A percentile compares a stretch with the other conserved stretches of the same genome.
Evolutionary conservation across 148 eudicot genomes (phyloP).

Genomic region (Hydrangea macrophylla): DNA sequence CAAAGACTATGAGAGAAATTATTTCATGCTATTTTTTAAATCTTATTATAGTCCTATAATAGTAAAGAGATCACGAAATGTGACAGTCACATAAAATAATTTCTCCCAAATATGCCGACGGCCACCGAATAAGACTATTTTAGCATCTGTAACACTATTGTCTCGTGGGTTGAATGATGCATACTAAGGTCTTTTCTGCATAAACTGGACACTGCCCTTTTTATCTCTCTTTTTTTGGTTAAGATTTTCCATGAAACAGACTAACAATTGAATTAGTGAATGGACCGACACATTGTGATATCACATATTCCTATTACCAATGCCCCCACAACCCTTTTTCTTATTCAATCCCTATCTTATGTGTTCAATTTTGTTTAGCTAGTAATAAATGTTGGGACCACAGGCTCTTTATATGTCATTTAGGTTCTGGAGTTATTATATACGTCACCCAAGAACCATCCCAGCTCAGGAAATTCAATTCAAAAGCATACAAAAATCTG

Average conservation of each 20-base stretch:
- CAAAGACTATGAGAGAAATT: too few relatives aligned
- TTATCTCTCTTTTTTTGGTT: neutral
- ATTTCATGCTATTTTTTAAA: too few relatives aligned
- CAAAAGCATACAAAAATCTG: neutral
- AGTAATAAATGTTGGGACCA: conserved; percentile 15
- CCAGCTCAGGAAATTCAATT: conserved; percentile 6
- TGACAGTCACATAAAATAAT: too few relatives aligned
- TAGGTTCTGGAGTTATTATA: neutral
- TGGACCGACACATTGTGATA: conserved; percentile 14
- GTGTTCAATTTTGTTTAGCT: neutral
- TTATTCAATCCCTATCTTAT: conserved; percentile 8
- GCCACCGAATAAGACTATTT: too few relatives aligned
- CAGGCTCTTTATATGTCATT: conserved; percentile 1
- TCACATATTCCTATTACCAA: conserved; percentile 12
- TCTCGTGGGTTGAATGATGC: too few relatives aligned
- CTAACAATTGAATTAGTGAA: neutral
- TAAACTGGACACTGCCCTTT: too few relatives aligned
- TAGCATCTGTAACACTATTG: too few relatives aligned
- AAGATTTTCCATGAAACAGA: neutral
- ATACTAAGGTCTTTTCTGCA: too few relatives aligned
- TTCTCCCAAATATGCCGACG: too few relatives aligned
- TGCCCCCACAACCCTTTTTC: conserved; percentile 19
- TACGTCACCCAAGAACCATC: conserved; percentile 5
- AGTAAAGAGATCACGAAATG: too few relatives aligned
- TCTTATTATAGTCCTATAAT: too few relatives aligned